Conservation (phyloP, 169 alveolate genomes). For the Eimeria maxima region DNA sequence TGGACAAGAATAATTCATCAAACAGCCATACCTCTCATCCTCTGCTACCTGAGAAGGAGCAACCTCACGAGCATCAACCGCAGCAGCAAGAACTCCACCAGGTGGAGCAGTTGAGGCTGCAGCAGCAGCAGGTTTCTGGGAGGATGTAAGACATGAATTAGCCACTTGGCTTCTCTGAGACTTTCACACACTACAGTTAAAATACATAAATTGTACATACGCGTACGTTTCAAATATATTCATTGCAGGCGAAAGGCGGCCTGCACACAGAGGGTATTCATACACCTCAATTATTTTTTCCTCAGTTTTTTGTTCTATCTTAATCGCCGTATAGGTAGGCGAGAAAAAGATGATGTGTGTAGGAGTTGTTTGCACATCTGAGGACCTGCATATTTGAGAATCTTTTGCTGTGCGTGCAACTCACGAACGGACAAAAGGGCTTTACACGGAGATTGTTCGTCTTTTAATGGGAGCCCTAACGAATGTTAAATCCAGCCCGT, state of each 20-base stretch:
- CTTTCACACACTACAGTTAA: not conserved
- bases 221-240: not conserved
- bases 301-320: not conserved
- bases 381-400: not conserved
- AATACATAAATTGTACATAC: not conserved
- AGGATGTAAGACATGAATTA: not conserved
- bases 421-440: not conserved
- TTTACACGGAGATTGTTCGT: not conserved
- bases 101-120: not conserved
- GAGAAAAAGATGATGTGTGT: not conserved
- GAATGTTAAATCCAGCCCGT: not conserved
- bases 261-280: not conserved
- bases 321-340: not conserved
- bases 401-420: not conserved
- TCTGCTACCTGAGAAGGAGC: conserved; percentile 17
- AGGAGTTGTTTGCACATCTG: not conserved
- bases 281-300: not conserved
- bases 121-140: not conserved
- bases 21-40: not conserved
- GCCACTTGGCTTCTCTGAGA: not conserved
- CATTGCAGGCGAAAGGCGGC: not conserved
- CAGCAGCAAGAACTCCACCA: not conserved
- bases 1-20: not conserved
- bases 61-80: conserved; percentile 1
- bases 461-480: not conserved